Evolutionary conservation across 331 rosid genomes (phyloP).

Genomic region (Acacia pycnantha): DNA sequence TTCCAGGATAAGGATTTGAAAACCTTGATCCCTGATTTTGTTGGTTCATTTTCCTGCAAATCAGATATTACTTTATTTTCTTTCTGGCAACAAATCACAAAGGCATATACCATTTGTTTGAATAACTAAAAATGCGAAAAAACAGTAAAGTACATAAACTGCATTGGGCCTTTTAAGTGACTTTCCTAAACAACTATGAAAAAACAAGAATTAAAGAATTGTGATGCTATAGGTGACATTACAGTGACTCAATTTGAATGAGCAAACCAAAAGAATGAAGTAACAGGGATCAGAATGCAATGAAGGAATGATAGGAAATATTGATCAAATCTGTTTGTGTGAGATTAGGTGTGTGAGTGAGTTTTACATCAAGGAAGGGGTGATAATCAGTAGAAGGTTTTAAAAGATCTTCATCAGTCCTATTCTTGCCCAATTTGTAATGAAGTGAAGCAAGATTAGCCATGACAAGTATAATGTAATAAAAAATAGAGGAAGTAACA

Average conservation of each 20-base stretch:
- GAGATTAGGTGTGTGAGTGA: no score
- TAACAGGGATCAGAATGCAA: neutral
- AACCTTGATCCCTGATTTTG: constrained; percentile 33
- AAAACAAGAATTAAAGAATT: neutral
- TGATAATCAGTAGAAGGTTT: neutral
- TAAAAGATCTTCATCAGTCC: neutral
- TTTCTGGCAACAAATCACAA: neutral
- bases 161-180: neutral
- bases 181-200: neutral
- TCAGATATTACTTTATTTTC: neutral
- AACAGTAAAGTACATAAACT: neutral
- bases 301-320: no score
- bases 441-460: neutral
- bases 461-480: neutral
- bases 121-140: neutral
- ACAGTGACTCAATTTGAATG: neutral
- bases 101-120: neutral
- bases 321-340: no score
- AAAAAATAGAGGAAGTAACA: neutral
- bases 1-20: constrained; percentile 31
- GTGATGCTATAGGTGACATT: neutral
- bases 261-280: neutral
- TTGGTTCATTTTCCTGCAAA: constrained; percentile 44
- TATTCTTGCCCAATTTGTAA: neutral
- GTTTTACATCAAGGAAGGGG: neutral